Base-by-base conservation (phyloP, 257 asterid species). In the Plantago elongata region DNA sequence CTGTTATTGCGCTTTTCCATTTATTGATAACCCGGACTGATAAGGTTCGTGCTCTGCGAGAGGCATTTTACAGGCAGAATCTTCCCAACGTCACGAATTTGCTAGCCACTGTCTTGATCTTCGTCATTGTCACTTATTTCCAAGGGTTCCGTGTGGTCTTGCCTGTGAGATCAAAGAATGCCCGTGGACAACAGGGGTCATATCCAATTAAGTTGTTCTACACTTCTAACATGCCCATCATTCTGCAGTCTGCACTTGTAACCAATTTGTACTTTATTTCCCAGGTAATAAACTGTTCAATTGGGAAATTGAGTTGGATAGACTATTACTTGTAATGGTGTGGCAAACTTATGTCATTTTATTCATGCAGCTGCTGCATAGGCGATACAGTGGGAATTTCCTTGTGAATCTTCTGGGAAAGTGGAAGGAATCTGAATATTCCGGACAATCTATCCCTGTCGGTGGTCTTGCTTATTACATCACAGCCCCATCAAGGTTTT, bases 161-260 rank as follows among this genome's bases (percentile, higher is more conserved):
- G 74, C 78, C 78, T 9, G 78, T 73, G 48, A 67, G 78, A 46
- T 73, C 78, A 2, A 73, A 73, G 74, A 73, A 73, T 68, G 78
- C 78, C 7, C 78, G 78, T 51, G 78, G 78, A n/a, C 78, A 73
- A 68, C 78, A 73, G 64, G 78, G 78, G 63, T 73, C 78, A 50
- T 73, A 73, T 68, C 78, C 78, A 27, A 73, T 73, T 60, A 73
- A 73, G 70, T 48, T 73, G 67, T 73, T 73, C 63, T 73, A 73
- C 51, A 73, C 78, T 42, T 73, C 78, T 74, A 73, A 73, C 47
- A 73, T 73, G 78, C 78, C 78, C 67, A 73, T 73, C 63, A 73
- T 73, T 57, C 38, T 73, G 43, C 78, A 73, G 51, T 73, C 78
- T 67, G 78, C 78, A 11, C 78, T 73, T 17, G 78, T 73, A 7